A percentile compares a stretch with the other conserved stretches of the same genome.
Evolutionary conservation across 768 basidiomycete genomes (phyloP).

Genomic region (Holtermannia corniformis): DNA sequence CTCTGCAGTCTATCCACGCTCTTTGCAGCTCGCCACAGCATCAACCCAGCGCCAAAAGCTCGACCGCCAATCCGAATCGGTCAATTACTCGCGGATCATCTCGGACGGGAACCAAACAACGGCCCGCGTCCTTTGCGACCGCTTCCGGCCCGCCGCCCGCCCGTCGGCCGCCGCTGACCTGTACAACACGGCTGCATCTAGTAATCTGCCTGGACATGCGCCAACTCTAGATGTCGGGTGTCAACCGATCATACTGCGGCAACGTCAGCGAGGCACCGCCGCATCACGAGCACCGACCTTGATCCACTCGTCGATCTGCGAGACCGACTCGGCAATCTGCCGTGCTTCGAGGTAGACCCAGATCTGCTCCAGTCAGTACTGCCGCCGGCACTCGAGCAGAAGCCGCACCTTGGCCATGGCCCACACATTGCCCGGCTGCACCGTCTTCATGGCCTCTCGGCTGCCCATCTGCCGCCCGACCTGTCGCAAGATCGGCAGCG

Average conservation of each 20-base stretch:
- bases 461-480: slow-evolving; percentile 84
- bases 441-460: slow-evolving; percentile 52
- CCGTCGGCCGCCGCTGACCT: too few species aligned
- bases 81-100: too few species aligned
- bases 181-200: not conserved
- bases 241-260: slow-evolving; percentile 45
- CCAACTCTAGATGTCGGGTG: slow-evolving; percentile 42
- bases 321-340: slow-evolving; percentile 63
- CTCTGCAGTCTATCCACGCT: too few species aligned
- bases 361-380: slow-evolving; percentile 47
- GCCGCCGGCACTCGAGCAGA: not conserved
- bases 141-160: too few species aligned
- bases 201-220: not conserved
- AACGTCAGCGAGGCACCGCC: slow-evolving; percentile 5
- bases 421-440: slow-evolving; percentile 64
- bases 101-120: not conserved
- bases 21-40: too few species aligned
- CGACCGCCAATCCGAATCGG: too few species aligned
- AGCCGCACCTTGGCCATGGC: slow-evolving; percentile 72
- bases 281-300: slow-evolving; percentile 53
- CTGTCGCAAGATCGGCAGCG: slow-evolving; percentile 84
- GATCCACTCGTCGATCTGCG: slow-evolving; percentile 74
- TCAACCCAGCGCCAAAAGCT: too few species aligned
- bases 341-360: slow-evolving; percentile 93
- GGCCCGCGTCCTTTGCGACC: not conserved